Percentiles rank a stretch among this genome's conserved stretches.
Conservation (phyloP, 495 filamentous ascomycete species). For the Penicillium turbatum region DNA sequence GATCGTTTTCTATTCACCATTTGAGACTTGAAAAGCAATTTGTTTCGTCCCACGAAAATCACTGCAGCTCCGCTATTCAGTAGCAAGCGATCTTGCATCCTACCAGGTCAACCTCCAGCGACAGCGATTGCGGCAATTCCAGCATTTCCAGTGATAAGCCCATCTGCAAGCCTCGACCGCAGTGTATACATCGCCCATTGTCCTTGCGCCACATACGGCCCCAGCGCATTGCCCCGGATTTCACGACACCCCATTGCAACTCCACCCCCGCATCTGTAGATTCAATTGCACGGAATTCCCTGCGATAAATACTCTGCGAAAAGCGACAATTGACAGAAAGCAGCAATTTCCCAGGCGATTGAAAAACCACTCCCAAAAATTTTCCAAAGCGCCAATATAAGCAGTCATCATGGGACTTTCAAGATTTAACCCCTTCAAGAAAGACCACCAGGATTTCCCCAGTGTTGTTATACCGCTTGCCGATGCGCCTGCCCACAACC, state of each 20-base stretch:
- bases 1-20: neutral
- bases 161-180: neutral
- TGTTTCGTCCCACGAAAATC: neutral
- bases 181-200: neutral
- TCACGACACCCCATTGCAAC: slow-evolving; percentile 3
- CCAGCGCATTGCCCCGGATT: neutral
- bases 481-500: slow-evolving; percentile 32
- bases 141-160: neutral
- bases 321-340: slow-evolving; percentile 8
- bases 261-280: slow-evolving; percentile 12
- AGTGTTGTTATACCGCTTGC: slow-evolving; percentile 51
- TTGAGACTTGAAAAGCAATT: slow-evolving; percentile 13
- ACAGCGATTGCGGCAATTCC: slow-evolving; percentile 1
- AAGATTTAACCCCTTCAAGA: slow-evolving; percentile 49
- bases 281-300: slow-evolving; percentile 1
- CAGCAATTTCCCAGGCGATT: slow-evolving; percentile 7
- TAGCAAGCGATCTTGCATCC: slow-evolving; percentile 12
- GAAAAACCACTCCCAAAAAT: neutral
- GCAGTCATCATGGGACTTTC: slow-evolving; percentile 27
- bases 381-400: slow-evolving; percentile 25
- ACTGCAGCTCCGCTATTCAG: slow-evolving; percentile 12
- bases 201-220: slow-evolving; percentile 14
- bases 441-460: slow-evolving; percentile 45
- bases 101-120: neutral
- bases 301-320: neutral